Conservation (phyloP, 2,329 filamentous ascomycete genomes). For the Pseudocercospora crystallina region DNA sequence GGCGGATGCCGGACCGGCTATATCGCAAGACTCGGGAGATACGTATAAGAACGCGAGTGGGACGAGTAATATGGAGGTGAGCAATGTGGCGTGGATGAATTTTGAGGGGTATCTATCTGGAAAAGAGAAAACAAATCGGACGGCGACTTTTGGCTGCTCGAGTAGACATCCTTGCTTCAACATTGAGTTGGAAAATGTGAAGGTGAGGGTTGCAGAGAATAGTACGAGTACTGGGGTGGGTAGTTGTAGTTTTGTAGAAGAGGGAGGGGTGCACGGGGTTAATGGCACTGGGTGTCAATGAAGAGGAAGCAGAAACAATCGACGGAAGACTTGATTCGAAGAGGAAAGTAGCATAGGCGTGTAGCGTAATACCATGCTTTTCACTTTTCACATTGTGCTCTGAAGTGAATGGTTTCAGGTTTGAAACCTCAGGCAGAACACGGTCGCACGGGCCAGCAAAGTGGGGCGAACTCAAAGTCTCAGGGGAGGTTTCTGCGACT, state of each 20-base stretch:
- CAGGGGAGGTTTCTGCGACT: too few relatives aligned
- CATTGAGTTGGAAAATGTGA: constrained; percentile 48
- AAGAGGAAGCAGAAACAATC: too few relatives aligned
- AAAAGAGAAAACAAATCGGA: constrained; percentile 22
- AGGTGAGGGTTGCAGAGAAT: constrained; percentile 36
- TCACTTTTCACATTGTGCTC: too few relatives aligned
- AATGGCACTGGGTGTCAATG: too few relatives aligned
- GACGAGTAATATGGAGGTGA: constrained; percentile 53
- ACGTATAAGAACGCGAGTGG: constrained; percentile 48
- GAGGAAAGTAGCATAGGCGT: too few relatives aligned
- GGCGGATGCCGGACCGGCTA: constrained; percentile 44
- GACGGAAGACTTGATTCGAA: too few relatives aligned
- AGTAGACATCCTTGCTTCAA: constrained; percentile 52
- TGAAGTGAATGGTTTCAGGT: too few relatives aligned
- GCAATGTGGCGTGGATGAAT: constrained; percentile 52
- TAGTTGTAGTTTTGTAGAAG: constrained; percentile 39
- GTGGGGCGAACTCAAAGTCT: too few relatives aligned
- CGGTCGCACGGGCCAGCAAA: too few relatives aligned
- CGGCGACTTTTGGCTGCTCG: constrained; percentile 49
- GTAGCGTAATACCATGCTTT: too few relatives aligned
- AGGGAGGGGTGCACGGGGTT: constrained; percentile 42
- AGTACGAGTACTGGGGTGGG: constrained; percentile 35
- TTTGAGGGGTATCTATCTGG: constrained; percentile 49
- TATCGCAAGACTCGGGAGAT: constrained; percentile 52
- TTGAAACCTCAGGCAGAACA: too few relatives aligned